Evolutionary conservation across 1,139 yeast genomes (phyloP).

Genomic region (Kodamaea sp.): DNA sequence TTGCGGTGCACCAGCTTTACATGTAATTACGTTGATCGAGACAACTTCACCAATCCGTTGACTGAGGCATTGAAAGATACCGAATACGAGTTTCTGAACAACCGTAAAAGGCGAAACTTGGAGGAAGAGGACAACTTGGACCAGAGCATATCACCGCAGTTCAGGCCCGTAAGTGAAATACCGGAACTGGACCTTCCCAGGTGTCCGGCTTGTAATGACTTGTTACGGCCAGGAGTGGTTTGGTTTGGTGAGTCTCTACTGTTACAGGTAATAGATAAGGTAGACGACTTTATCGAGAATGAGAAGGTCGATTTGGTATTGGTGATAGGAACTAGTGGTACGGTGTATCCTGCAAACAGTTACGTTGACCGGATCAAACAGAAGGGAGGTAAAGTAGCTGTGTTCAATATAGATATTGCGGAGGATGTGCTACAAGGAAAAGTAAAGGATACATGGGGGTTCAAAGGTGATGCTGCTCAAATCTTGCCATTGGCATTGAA

Average conservation of each 20-base stretch:
- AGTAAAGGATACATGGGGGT: conserved; percentile 61
- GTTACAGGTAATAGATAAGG: conserved; percentile 56
- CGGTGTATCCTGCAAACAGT: conserved; percentile 90
- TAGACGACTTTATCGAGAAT: conserved; percentile 69
- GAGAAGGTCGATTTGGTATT: conserved; percentile 67
- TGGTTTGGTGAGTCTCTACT: conserved; percentile 93
- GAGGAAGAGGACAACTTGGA: conserved; percentile 13
- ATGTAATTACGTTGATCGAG: conserved; percentile 60
- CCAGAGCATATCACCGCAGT: conserved; percentile 40
- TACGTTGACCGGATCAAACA: conserved; percentile 74
- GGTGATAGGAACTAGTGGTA: conserved; percentile 83
- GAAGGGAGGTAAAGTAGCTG: conserved; percentile 81
- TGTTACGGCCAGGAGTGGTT: conserved; percentile 84
- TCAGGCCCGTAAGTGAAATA: conserved; percentile 49
- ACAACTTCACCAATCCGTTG: conserved; percentile 61
- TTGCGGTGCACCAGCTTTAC: conserved; percentile 73
- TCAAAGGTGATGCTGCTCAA: conserved; percentile 79
- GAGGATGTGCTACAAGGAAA: conserved; percentile 40
- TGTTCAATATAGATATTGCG: conserved; percentile 72
- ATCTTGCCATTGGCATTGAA: conserved; percentile 66
- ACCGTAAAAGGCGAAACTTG: conserved; percentile 7
- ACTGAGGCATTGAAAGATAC: conserved; percentile 54
- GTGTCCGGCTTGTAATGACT: conserved; percentile 67
- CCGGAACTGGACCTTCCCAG: conserved; percentile 60
- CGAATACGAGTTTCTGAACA: conserved; percentile 30